A percentile compares a stretch with the other conserved stretches of the same genome.
These are phyloP conservation scores for Cercospora citrullina DNA, from an alignment of 2,329 filamentous ascomycete genomes.

Conservation along the genomic window DNA sequence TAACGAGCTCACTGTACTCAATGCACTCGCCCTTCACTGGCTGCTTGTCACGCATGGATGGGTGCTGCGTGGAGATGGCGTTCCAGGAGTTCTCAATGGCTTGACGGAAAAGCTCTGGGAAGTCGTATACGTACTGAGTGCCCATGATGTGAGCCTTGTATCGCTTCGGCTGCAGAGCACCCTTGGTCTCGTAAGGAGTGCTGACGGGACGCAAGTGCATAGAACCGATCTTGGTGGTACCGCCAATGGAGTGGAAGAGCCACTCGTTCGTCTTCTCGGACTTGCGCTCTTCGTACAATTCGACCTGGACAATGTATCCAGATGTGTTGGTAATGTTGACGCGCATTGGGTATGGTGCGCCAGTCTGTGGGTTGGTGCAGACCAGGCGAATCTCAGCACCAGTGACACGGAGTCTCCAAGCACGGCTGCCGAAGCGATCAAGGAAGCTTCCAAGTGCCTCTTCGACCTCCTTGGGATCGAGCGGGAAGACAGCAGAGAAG, in stretches of 20 bases:
- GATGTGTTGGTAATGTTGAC: conserved; percentile 98
- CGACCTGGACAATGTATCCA: conserved; percentile 94
- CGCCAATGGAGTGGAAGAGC: conserved; percentile 97
- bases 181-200: conserved; percentile 95
- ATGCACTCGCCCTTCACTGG: conserved; percentile 87
- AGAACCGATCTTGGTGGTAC: conserved; percentile 89
- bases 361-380: conserved; percentile 85
- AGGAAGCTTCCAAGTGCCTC: conserved; percentile 92
- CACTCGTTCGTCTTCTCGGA: conserved; percentile 92
- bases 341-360: conserved; percentile 84
- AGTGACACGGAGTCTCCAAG: conserved; percentile 94
- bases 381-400: conserved; percentile 98
- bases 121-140: conserved; percentile 98
- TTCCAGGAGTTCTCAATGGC: conserved; percentile 94
- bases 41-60: conserved; percentile 74
- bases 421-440: conserved; percentile 90
- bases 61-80: conserved; percentile 71
- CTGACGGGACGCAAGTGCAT: conserved; percentile 92
- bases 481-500: conserved; percentile 94
- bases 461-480: conserved; percentile 86
- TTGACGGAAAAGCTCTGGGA: conserved; percentile 98
- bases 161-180: conserved; percentile 96
- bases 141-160: conserved; percentile 99
- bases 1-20: conserved; percentile 87
- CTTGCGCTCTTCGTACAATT: conserved; percentile 96